Evolutionary conservation across 371 early-diverging fungal species (phyloP).

Genomic region (Saksenaea oblongispora): DNA sequence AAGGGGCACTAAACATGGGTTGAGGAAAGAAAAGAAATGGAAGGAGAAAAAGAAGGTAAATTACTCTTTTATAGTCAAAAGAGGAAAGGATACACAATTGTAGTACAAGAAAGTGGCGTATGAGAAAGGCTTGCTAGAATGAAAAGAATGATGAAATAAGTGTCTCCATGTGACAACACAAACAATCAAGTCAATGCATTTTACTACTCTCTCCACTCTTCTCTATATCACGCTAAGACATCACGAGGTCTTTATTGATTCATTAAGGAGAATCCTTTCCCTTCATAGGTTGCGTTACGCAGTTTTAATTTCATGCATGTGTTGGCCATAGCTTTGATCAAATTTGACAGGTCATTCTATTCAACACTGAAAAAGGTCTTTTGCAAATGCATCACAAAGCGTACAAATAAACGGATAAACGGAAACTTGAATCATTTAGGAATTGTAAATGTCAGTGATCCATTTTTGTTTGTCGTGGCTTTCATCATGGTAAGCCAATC

Average conservation of each 20-base stretch:
- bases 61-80: slow-evolving; percentile 9
- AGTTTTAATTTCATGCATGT: slow-evolving; percentile 3
- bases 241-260: no score
- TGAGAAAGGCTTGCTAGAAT: neutral
- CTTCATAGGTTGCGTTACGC: neutral
- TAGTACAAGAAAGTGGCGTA: slow-evolving; percentile 13
- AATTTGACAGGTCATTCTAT: neutral
- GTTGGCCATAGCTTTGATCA: neutral
- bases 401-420: no score
- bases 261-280: no score
- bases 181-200: neutral
- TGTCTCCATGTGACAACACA: neutral
- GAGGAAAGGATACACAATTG: slow-evolving; percentile 4
- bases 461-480: no score
- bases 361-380: neutral
- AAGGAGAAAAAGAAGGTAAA: slow-evolving; percentile 7
- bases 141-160: neutral
- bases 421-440: no score
- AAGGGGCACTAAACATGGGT: slow-evolving; percentile 40
- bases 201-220: neutral
- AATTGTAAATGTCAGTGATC: no score
- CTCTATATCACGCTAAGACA: no score
- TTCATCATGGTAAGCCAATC: no score
- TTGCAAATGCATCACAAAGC: no score
- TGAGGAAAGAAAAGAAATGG: slow-evolving; percentile 7